These are phyloP conservation scores for Astragalus glycyphyllos DNA, from an alignment of 306 rosid species.

Conservation along the genomic window DNA sequence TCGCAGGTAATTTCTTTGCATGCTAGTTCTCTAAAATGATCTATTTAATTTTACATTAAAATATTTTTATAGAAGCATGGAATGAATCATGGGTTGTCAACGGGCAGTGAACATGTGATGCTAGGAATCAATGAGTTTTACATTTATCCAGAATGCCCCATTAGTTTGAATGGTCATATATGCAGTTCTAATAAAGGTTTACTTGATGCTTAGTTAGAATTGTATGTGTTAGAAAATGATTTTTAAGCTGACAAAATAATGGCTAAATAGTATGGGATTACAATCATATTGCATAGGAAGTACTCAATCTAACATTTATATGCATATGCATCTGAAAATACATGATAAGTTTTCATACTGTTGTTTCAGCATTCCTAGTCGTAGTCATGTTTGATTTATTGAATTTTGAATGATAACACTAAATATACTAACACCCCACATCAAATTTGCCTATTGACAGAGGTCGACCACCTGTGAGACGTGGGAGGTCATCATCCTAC, in stretches of 20 bases:
- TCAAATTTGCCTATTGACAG: conserved; percentile 49
- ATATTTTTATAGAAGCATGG: conserved; percentile 18
- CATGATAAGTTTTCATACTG: conserved; percentile 13
- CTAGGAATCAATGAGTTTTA: conserved; percentile 14
- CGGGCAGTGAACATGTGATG: conserved; percentile 11
- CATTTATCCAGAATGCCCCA: conserved; percentile 15
- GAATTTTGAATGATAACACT: conserved; percentile 6
- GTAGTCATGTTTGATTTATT: conserved; percentile 29
- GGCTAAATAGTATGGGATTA: neutral
- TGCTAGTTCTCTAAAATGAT: conserved; percentile 7
- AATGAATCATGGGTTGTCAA: neutral
- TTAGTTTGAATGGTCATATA: conserved; percentile 10
- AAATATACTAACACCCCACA: neutral
- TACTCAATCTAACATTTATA: neutral
- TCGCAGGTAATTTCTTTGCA: conserved; percentile 65
- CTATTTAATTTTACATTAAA: conserved; percentile 3
- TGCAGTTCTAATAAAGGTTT: conserved; percentile 3
- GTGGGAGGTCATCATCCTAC: conserved; percentile 87
- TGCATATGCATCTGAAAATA: neutral
- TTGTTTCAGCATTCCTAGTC: conserved; percentile 17
- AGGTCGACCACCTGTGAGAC: conserved; percentile 81
- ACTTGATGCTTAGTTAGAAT: conserved; percentile 12
- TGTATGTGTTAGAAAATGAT: conserved; percentile 7
- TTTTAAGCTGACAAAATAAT: neutral
- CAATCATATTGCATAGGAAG: neutral